Conservation (phyloP, 805 yeast species). For the Scheffersomyces amazonensis region DNA sequence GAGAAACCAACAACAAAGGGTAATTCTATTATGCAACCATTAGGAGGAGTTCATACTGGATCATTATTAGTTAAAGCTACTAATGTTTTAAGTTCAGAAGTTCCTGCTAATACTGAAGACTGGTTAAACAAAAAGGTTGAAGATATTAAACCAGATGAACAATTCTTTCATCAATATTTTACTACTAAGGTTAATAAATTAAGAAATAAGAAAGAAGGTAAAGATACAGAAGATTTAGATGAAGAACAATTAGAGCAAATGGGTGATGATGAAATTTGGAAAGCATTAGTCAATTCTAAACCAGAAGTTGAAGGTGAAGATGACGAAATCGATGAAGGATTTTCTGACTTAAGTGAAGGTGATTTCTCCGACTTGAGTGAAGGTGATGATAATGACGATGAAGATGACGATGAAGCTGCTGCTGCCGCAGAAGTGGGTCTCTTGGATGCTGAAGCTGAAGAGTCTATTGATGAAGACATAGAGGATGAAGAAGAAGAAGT, state of each 20-base stretch:
- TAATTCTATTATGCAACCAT: constrained; percentile 94
- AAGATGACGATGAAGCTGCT: constrained; percentile 25
- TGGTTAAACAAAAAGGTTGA: constrained; percentile 69
- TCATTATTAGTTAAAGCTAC: constrained; percentile 67
- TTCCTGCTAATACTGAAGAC: constrained; percentile 81
- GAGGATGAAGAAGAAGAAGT: constrained; percentile 17
- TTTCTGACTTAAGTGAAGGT: constrained; percentile 43
- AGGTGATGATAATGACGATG: constrained; percentile 45
- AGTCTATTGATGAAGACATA: constrained; percentile 22
- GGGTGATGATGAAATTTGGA: constrained; percentile 76
- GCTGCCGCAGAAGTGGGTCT: constrained; percentile 14
- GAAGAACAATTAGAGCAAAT: constrained; percentile 42
- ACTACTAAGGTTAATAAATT: constrained; percentile 50
- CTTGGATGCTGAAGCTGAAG: constrained; percentile 23
- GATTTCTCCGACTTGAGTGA: constrained; percentile 37
- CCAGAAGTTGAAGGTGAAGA: constrained; percentile 60
- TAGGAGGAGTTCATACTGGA: constrained; percentile 81
- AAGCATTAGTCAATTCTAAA: constrained; percentile 69
- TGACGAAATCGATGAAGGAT: constrained; percentile 28
- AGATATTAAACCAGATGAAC: constrained; percentile 81
- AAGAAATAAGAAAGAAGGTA: constrained; percentile 16
- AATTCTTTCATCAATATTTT: constrained; percentile 85
- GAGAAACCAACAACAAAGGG: constrained; percentile 75
- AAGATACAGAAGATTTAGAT: constrained; percentile 27
- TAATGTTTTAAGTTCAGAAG: constrained; percentile 31